These are phyloP conservation scores for Rhizopogon vesiculosus DNA, from an alignment of 768 basidiomycete species.

Conservation along the genomic window DNA sequence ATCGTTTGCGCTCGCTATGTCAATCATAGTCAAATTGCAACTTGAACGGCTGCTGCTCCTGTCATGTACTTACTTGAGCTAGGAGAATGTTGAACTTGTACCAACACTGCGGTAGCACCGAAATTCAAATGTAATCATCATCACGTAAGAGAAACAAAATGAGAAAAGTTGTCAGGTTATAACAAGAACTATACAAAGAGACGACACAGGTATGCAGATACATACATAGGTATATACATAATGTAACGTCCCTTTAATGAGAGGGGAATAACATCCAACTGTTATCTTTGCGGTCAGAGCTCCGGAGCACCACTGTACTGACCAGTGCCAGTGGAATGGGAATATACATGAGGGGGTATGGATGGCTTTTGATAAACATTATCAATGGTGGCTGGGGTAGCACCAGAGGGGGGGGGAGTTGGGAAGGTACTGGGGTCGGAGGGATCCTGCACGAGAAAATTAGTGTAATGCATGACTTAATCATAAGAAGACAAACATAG, in stretches of 20 bases:
- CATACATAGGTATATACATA: not conserved
- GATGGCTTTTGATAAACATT: constrained; percentile 2
- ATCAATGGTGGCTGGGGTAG: not conserved
- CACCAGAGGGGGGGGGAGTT: constrained; percentile 15
- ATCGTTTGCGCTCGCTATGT: not conserved
- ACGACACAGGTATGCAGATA: not conserved
- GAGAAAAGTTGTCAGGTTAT: not conserved
- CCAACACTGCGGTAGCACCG: no score
- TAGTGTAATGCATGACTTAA: not conserved
- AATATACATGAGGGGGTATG: constrained; percentile 6
- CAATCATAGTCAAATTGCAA: not conserved
- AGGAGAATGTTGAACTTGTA: no score
- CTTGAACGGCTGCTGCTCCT: no score
- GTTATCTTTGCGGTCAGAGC: constrained; percentile 7
- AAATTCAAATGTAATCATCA: not conserved
- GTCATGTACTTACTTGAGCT: no score
- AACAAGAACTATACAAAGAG: not conserved
- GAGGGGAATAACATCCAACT: not conserved
- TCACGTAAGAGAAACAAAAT: not conserved
- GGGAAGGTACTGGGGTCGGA: constrained; percentile 35
- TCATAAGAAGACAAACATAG: constrained; percentile 20
- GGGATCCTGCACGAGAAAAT: constrained; percentile 22
- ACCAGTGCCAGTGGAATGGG: constrained; percentile 4
- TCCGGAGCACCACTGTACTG: constrained; percentile 22
- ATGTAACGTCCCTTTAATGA: no score